Evolutionary conservation across 2,329 filamentous ascomycete genomes (phyloP).

Genomic region (Penicillium sp.): DNA sequence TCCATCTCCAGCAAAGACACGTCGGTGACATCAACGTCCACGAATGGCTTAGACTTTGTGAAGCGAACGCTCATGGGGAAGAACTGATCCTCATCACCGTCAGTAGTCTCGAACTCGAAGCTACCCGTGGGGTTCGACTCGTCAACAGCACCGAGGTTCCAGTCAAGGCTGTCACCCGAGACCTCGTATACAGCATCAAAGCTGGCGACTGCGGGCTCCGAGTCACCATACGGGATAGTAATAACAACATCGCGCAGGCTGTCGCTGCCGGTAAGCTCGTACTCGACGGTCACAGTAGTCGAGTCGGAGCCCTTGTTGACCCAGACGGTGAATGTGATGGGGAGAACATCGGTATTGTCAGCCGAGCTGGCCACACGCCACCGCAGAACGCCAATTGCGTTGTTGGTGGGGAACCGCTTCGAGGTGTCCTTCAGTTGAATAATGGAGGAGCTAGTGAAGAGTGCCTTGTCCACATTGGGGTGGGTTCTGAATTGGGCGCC

Average conservation of each 20-base stretch:
- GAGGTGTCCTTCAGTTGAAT: conserved; percentile 88
- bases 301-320: conserved; percentile 83
- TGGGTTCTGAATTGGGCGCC: conserved; percentile 93
- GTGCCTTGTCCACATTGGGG: conserved; percentile 88
- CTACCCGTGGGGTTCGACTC: conserved; percentile 79
- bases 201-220: conserved; percentile 85
- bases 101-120: conserved; percentile 93
- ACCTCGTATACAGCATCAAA: conserved; percentile 96
- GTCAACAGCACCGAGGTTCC: conserved; percentile 85
- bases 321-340: conserved; percentile 97
- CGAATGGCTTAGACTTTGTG: conserved; percentile 78
- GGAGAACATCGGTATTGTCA: conserved; percentile 77
- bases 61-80: conserved; percentile 97
- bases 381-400: conserved; percentile 86
- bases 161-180: conserved; percentile 87
- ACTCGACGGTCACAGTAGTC: conserved; percentile 91
- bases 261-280: conserved; percentile 83
- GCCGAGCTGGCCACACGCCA: conserved; percentile 81
- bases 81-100: conserved; percentile 88
- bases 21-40: conserved; percentile 79
- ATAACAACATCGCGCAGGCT: conserved; percentile 81
- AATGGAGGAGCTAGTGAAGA: conserved; percentile 78
- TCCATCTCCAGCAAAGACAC: conserved; percentile 48
- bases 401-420: conserved; percentile 92
- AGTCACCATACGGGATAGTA: conserved; percentile 79